Evolutionary conservation across 192 early-diverging fungal genomes (phyloP), one percentile per base, ranked within the genome.

Genomic region (Haplosporangium gracile): DNA sequence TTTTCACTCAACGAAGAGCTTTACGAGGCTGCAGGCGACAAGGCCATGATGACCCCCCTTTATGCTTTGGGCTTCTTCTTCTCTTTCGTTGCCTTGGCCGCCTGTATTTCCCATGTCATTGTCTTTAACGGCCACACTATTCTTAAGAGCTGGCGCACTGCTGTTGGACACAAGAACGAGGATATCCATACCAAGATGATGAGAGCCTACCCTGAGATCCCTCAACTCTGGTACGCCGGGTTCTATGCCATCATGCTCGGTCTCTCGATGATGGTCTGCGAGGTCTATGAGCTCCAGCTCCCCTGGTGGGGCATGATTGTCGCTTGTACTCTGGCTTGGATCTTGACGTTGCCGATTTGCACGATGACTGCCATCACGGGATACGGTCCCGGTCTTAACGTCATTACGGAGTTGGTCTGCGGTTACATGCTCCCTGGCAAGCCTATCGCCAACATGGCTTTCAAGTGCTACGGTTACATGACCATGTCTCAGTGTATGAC

Each of bases 401-500:
- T 95, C 47, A 88, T 93, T 47, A 76, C 93, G 0, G 91, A 95
- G 89, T 75, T 93, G 69, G 80, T 95, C 47, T 89, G 89, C 73
- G 93, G 94, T 36, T 88, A 89, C 84, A 88, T 92, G 43, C 74
- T 90, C 26, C 93, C 94, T n/a, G 93, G 93, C 39, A 82, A 85
- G 42, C 88, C 90, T 18, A 81, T 91, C n/a, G 81, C 79, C 45
- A 89, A 87, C 63, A 88, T 94, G 85, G 76, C 79, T 34, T 94
- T 94, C 89, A 94, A 94, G 88, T 88, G 88, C 42, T 88, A 91
- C 76, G 88, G 90, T 32, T 89, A 88, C 75, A 88, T 88, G 53
- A 89, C 93, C 10, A 93, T 96, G 92, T 81, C 88, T 22, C 97
- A 99, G 88, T 93, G 93, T 57, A 81, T 97, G 36, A 89, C 89